Percentiles rank a stretch among this genome's conserved stretches.
These are phyloP conservation scores for Phialocephala subalpina DNA, from an alignment of 2,329 filamentous ascomycete species.

Conservation along the genomic window DNA sequence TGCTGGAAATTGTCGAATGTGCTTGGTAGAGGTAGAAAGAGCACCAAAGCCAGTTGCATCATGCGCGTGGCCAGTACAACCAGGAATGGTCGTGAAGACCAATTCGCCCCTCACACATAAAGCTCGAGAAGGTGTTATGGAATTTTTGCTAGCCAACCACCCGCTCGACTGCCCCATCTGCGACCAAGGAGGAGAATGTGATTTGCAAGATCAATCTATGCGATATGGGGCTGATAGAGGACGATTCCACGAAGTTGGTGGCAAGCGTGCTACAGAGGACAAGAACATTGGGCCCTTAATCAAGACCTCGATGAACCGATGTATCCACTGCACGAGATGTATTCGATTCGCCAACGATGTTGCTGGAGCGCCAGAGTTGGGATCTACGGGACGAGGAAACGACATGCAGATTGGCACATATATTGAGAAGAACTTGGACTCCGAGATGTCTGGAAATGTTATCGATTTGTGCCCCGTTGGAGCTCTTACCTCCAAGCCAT, in stretches of 20 bases:
- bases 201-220: conserved; percentile 99
- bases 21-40: conserved; percentile 95
- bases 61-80: conserved; percentile 98
- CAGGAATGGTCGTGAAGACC: conserved; percentile 99
- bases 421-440: conserved; percentile 91
- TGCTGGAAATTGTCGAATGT: conserved; percentile 99
- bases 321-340: conserved; percentile 98
- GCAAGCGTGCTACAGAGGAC: conserved; percentile 98
- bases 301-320: conserved; percentile 99
- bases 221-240: conserved; percentile 95
- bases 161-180: conserved; percentile 96
- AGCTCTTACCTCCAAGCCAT: conserved; percentile 95
- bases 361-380: conserved; percentile 93
- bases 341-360: conserved; percentile 98
- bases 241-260: conserved; percentile 93
- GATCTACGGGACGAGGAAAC: conserved; percentile 93
- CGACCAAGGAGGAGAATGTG: conserved; percentile 98
- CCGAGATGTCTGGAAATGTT: conserved; percentile 95
- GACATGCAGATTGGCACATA: conserved; percentile 98
- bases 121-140: conserved; percentile 98
- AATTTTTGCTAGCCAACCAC: conserved; percentile 96
- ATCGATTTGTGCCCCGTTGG: conserved; percentile 98
- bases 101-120: conserved; percentile 97
- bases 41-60: conserved; percentile 97
- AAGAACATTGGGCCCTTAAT: conserved; percentile 98